These are phyloP conservation scores for Gamsiella multidivaricata DNA, from an alignment of 192 early-diverging fungal species.

Conservation along the genomic window DNA sequence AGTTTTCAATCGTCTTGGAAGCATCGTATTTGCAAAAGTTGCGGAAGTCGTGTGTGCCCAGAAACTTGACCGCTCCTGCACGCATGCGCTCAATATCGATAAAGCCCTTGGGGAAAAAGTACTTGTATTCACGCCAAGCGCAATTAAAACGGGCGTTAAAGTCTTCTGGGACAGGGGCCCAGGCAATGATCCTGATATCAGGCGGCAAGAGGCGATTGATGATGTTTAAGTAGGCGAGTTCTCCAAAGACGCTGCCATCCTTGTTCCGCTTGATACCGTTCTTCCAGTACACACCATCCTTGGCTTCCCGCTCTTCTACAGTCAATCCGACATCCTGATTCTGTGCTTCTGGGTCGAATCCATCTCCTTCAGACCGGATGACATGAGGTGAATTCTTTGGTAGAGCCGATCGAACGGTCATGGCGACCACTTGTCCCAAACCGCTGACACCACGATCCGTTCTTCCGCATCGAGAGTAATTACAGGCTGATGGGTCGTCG, in stretches of 20 bases:
- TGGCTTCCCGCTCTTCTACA: slow-evolving; percentile 26
- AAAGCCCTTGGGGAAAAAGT: slow-evolving; percentile 80
- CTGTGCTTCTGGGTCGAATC: slow-evolving; percentile 17
- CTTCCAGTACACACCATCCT: slow-evolving; percentile 41
- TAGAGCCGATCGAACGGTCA: slow-evolving; percentile 78
- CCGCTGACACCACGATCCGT: slow-evolving; percentile 92
- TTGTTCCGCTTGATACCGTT: slow-evolving; percentile 40
- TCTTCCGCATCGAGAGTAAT: slow-evolving; percentile 86
- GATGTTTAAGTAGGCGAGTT: slow-evolving; percentile 85
- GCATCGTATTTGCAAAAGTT: slow-evolving; percentile 97
- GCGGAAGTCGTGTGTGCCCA: slow-evolving; percentile 92
- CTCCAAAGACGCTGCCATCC: slow-evolving; percentile 55
- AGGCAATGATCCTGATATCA: slow-evolving; percentile 92
- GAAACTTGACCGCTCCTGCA: slow-evolving; percentile 70
- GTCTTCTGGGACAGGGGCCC: slow-evolving; percentile 79
- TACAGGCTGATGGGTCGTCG: slow-evolving; percentile 69
- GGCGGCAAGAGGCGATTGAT: slow-evolving; percentile 87
- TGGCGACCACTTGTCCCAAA: slow-evolving; percentile 88
- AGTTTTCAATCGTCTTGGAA: slow-evolving; percentile 81
- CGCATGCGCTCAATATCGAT: slow-evolving; percentile 85
- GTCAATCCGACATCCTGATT: slow-evolving; percentile 9
- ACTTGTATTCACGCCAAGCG: slow-evolving; percentile 85
- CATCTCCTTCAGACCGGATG: slow-evolving; percentile 46
- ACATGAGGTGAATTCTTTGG: slow-evolving; percentile 58
- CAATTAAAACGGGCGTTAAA: slow-evolving; percentile 94